These are phyloP conservation scores for Jimgerdemannia flammicorona DNA, from an alignment of 192 early-diverging fungal species.

Conservation along the genomic window DNA sequence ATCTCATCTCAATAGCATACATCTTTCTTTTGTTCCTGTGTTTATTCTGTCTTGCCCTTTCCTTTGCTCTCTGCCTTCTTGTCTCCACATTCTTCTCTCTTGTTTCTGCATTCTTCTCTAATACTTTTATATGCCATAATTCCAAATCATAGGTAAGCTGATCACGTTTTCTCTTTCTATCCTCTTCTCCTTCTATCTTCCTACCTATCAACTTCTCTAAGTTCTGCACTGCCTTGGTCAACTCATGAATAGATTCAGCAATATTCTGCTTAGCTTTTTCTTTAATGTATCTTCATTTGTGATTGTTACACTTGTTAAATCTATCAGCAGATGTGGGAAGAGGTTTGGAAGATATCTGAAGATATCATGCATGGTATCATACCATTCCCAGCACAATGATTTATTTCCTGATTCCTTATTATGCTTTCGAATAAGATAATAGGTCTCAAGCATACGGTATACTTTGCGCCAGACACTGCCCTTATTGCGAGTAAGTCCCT, in stretches of 20 bases:
- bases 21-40: not conserved
- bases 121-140: not conserved
- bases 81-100: not conserved
- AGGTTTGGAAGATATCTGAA: not conserved
- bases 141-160: not conserved
- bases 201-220: not conserved
- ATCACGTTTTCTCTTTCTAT: not conserved
- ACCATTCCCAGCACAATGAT: not conserved
- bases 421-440: not conserved
- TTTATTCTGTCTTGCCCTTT: not conserved
- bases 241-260: not conserved
- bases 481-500: not conserved
- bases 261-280: not conserved
- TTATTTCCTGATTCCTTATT: not conserved
- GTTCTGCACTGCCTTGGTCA: not conserved
- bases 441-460: not conserved
- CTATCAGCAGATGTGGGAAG: not conserved
- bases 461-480: not conserved
- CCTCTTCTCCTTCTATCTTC: not conserved
- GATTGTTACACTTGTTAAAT: not conserved
- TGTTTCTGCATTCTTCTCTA: not conserved
- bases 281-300: not conserved
- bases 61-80: not conserved
- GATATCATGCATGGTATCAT: not conserved
- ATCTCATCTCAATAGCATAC: not conserved